Evolutionary conservation across 371 early-diverging fungal genomes (phyloP).

Genomic region (Batrachochytrium dendrobatidis): DNA sequence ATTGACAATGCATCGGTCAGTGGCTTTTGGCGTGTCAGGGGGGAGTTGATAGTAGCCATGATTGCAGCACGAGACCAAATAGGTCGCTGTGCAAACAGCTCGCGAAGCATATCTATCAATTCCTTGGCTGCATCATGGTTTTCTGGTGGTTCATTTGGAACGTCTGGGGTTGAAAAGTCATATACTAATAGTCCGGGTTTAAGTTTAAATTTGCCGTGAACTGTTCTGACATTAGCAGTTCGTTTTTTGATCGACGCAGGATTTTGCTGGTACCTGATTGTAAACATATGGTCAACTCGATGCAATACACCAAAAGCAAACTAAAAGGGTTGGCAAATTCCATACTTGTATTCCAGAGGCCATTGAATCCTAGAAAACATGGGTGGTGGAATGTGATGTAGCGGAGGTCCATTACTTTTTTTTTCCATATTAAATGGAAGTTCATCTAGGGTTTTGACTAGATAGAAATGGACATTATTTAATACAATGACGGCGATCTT

Average conservation of each 20-base stretch:
- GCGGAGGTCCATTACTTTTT: conserved; percentile 20
- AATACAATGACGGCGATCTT: too few species aligned
- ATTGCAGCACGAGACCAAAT: conserved; percentile 49
- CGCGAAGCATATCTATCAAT: conserved; percentile 3
- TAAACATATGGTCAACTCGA: too few species aligned
- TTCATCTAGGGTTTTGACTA: too few species aligned
- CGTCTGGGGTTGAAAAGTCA: conserved; percentile 9
- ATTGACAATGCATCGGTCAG: conserved; percentile 31
- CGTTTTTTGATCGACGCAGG: too few species aligned
- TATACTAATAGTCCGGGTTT: neutral
- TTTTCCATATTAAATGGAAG: neutral
- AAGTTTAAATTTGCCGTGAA: neutral
- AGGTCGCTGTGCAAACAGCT: conserved; percentile 48
- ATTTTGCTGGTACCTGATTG: too few species aligned
- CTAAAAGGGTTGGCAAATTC: neutral
- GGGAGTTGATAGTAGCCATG: conserved; percentile 16
- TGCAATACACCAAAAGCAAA: too few species aligned
- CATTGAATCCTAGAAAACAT: conserved; percentile 43
- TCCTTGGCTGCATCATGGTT: conserved; percentile 12
- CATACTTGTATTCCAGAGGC: conserved; percentile 45
- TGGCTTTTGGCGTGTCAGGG: conserved; percentile 11
- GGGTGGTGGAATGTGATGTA: conserved; percentile 48
- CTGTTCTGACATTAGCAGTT: too few species aligned
- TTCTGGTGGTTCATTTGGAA: conserved; percentile 19
- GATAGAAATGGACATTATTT: too few species aligned